Evolutionary conservation across 2,329 filamentous ascomycete species (phyloP), one percentile per base, ranked within the genome.

Genomic region (Coleophoma eucalyptorum): DNA sequence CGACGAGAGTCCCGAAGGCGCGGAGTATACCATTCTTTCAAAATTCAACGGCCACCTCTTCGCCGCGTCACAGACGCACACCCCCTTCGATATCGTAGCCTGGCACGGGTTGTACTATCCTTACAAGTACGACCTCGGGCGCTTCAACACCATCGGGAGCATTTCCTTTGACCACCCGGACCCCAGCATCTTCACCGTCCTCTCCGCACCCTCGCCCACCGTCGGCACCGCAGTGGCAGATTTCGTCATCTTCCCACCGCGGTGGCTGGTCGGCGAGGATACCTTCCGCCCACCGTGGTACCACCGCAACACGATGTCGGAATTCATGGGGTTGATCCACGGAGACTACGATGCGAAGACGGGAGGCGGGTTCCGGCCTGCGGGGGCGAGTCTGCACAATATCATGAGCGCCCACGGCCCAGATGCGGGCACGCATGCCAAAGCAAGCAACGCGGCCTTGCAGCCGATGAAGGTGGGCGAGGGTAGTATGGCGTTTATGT

Each of bases 51-150:
- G 86, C 57, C 73, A 76, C 43, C 78, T 90, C 46, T 90, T 88
- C 69, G 70, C 72, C 35, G 83, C 84, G 6, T 73, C 66, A 40
- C 87, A 91, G 68, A 66, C 75, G 11, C 88, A 91, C 65, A 86
- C 83, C 0, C 87, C 88, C 0, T 92, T 90, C 61, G 87, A 92
- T 59, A 81, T 92, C 0, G 87, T 90, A 3, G 86, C 84, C 3
- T 92, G 87, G 87, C 87, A 92, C 63, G 88, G 88, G 42, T 87
- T 83, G 55, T 91, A 90, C 69, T 86, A 87, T 54, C 88, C 88
- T 0, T 90, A 83, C 77, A 92, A 92, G 69, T 92, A 92, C 71
- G 88, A 91, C 61, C 77, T 92, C 1, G 86, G 84, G 21, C 81
- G 86, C 32, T 92, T 90, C 75, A 87, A 86, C 69, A 83, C 81